These are phyloP conservation scores for Fraxinus paxiana DNA, from an alignment of 305 asterid species.

Conservation along the genomic window DNA sequence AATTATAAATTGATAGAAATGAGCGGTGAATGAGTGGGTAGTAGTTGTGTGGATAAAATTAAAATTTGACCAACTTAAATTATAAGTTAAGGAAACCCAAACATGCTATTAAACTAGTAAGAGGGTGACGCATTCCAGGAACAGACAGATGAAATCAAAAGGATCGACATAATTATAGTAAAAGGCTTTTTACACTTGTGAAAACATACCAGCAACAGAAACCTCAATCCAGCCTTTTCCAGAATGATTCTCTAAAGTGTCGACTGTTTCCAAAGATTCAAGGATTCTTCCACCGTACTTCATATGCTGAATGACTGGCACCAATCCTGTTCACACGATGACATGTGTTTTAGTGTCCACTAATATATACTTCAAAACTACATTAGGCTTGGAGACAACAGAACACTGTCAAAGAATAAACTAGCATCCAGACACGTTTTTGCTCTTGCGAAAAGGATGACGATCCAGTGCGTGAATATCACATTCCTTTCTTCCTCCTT, in stretches of 20 bases:
- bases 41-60: background rate
- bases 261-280: slow-evolving; percentile 55
- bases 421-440: slow-evolving; percentile 1
- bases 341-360: slow-evolving; percentile 23
- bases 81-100: background rate
- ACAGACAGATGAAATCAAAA: slow-evolving; percentile 18
- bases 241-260: slow-evolving; percentile 33
- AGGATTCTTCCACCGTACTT: slow-evolving; percentile 49
- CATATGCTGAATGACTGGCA: slow-evolving; percentile 76
- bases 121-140: background rate
- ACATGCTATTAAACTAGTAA: slow-evolving; percentile 6
- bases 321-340: slow-evolving; percentile 56
- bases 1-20: background rate
- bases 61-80: background rate
- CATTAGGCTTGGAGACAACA: background rate
- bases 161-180: background rate
- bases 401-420: background rate
- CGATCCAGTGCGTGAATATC: background rate
- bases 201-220: slow-evolving; percentile 57
- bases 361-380: slow-evolving; percentile 18
- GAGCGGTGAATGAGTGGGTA: background rate
- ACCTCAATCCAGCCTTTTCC: slow-evolving; percentile 56
- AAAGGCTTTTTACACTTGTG: slow-evolving; percentile 11
- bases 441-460: background rate
- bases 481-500: slow-evolving; percentile 14